Conservation (phyloP, 805 yeast genomes). For the Ogataea nitratoaversa region DNA sequence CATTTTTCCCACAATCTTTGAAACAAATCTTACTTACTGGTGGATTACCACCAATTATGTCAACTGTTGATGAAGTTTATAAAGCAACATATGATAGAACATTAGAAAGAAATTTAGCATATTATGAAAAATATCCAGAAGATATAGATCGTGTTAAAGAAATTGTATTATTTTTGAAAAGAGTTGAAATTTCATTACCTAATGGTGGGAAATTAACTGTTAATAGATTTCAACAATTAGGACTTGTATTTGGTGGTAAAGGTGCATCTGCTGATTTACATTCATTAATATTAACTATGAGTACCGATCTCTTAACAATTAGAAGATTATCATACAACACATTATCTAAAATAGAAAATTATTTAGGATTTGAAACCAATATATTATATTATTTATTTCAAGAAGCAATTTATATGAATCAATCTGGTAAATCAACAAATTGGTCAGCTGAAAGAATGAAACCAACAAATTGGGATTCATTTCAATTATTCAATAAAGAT, state of each 20-base stretch:
- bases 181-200: conserved; percentile 37
- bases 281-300: conserved; percentile 36
- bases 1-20: conserved; percentile 38
- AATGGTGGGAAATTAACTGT: conserved; percentile 46
- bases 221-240: conserved; percentile 51
- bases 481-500: background rate
- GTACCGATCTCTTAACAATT: conserved; percentile 33
- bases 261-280: conserved; percentile 50
- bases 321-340: conserved; percentile 38
- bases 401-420: conserved; percentile 55
- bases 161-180: conserved; percentile 33
- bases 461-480: conserved; percentile 6
- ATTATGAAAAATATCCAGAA: conserved; percentile 44
- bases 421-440: conserved; percentile 29
- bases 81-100: conserved; percentile 43
- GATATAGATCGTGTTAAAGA: conserved; percentile 37
- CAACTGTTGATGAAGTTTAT: conserved; percentile 45
- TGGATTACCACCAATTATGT: conserved; percentile 51
- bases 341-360: conserved; percentile 31
- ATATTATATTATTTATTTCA: conserved; percentile 51
- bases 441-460: conserved; percentile 49
- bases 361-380: conserved; percentile 47
- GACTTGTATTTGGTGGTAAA: conserved; percentile 45
- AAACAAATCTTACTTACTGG: conserved; percentile 48
- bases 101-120: conserved; percentile 43